These are phyloP conservation scores for Ophiosphaerella herpotricha DNA, from an alignment of 2,329 filamentous ascomycete species.

Conservation along the genomic window DNA sequence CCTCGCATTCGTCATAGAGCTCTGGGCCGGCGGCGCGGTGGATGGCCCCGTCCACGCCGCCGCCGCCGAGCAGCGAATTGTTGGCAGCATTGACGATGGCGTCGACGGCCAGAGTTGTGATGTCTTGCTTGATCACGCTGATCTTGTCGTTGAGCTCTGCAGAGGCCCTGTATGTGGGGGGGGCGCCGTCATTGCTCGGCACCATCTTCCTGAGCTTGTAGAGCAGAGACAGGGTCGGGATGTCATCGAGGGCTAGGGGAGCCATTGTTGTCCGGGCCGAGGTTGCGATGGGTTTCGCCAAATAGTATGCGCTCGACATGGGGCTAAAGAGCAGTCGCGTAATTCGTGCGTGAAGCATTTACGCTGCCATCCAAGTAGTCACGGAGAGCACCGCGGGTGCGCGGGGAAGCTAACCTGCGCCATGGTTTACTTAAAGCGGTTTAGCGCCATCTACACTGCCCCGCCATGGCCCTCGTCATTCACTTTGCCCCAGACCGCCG, in stretches of 20 bases:
- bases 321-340: too few species aligned
- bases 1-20: slow-evolving; percentile 72
- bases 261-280: slow-evolving; percentile 18
- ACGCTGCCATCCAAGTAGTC: too few species aligned
- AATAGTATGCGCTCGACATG: slow-evolving; percentile 31
- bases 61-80: slow-evolving; percentile 74
- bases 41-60: slow-evolving; percentile 80
- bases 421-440: too few species aligned
- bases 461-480: too few species aligned
- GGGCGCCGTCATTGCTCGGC: slow-evolving; percentile 18
- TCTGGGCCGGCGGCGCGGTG: slow-evolving; percentile 76
- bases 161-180: slow-evolving; percentile 16
- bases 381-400: too few species aligned
- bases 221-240: slow-evolving; percentile 67
- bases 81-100: slow-evolving; percentile 96
- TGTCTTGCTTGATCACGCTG: slow-evolving; percentile 73
- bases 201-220: slow-evolving; percentile 64
- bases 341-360: too few species aligned
- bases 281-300: slow-evolving; percentile 19
- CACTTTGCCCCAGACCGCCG: too few species aligned
- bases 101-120: slow-evolving; percentile 77
- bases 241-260: slow-evolving; percentile 54
- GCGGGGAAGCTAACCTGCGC: too few species aligned
- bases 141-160: slow-evolving; percentile 66
- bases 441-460: too few species aligned